Base-by-base conservation (phyloP, 2,329 filamentous ascomycete species). In the Didymella keratinophila region DNA sequence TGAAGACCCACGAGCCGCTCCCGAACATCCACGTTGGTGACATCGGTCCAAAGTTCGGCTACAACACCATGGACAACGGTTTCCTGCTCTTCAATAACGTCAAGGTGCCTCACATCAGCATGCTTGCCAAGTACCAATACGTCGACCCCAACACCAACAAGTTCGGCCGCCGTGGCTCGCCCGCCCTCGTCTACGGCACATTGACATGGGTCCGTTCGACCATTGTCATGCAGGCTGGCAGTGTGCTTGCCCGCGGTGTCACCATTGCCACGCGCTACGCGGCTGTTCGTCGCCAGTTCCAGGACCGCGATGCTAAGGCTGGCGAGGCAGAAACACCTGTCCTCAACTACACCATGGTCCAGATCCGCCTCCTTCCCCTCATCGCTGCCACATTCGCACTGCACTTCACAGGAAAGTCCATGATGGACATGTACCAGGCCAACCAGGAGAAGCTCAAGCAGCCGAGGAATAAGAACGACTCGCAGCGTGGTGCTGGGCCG, bases 31-130 rank as follows among this genome's bases (percentile, higher is more conserved):
- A 92, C 69, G 87, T 93, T 23, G 90, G 91, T 44, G 90, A 93
- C 65, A 92, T 93, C 75, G 91, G 91, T 1, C 90, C 90, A 53
- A 93, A 93, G 75, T 89, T 90, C 63, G 89, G 89, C 10, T 91
- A 90, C 79, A 90, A 90, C 76, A 91, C 88, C 52, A 91, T 92
- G 89, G 90, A 93, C 75, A 93, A 93, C 66, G 90, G 90, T 1
- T 93, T 90, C 81, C 78, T 92, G 11, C 83, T 93, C 21, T 87
- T 93, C 77, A 92, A 92, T 79, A 81, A 91, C 18, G 82, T 91
- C 77, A 90, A 92, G 75, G 81, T 93, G 16, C 90, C 90, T 1
- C 89, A 93, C 71, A 78, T 87, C 64, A 89, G 86, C 78, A 90
- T 93, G 88, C 78, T 93, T 49, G 86, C 87, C 12, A 71, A 84